These are phyloP conservation scores for Penicillium mononematosum DNA, from an alignment of 495 filamentous ascomycete species.

Conservation along the genomic window DNA sequence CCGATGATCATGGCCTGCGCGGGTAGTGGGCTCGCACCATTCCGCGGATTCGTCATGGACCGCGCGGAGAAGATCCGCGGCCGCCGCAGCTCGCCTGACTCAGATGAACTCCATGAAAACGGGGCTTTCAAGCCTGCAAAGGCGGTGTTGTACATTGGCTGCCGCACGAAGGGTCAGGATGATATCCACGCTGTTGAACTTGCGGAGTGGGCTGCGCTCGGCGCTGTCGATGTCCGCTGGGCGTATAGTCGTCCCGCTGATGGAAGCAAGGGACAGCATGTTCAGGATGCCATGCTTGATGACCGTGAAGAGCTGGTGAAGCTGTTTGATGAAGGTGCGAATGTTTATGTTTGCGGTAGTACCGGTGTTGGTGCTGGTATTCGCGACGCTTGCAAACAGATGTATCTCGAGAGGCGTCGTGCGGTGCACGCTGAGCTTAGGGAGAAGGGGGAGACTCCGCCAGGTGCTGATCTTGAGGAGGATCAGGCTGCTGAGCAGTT, in stretches of 20 bases:
- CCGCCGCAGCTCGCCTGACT: slow-evolving; percentile 32
- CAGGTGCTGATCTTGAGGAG: slow-evolving; percentile 43
- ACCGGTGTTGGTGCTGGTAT: slow-evolving; percentile 61
- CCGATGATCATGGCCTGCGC: slow-evolving; percentile 65
- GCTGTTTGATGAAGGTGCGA: slow-evolving; percentile 58
- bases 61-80: slow-evolving; percentile 55
- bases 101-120: slow-evolving; percentile 11
- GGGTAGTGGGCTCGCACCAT: slow-evolving; percentile 63
- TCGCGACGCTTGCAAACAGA: slow-evolving; percentile 49
- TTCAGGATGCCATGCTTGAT: slow-evolving; percentile 60
- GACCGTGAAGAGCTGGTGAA: slow-evolving; percentile 51
- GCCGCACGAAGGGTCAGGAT: slow-evolving; percentile 56
- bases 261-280: slow-evolving; percentile 47
- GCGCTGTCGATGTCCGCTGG: slow-evolving; percentile 57
- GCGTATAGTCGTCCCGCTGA: slow-evolving; percentile 50
- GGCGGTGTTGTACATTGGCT: slow-evolving; percentile 65
- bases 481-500: slow-evolving; percentile 51
- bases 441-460: slow-evolving; percentile 35
- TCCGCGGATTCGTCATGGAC: slow-evolving; percentile 70
- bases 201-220: slow-evolving; percentile 53
- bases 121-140: slow-evolving; percentile 45
- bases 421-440: slow-evolving; percentile 35
- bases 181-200: slow-evolving; percentile 62
- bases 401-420: slow-evolving; percentile 46
- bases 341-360: slow-evolving; percentile 67